A percentile compares a stretch with the other conserved stretches of the same genome.
Evolutionary conservation across 495 filamentous ascomycete genomes (phyloP).

Genomic region (Aspergillus mulundensis): DNA sequence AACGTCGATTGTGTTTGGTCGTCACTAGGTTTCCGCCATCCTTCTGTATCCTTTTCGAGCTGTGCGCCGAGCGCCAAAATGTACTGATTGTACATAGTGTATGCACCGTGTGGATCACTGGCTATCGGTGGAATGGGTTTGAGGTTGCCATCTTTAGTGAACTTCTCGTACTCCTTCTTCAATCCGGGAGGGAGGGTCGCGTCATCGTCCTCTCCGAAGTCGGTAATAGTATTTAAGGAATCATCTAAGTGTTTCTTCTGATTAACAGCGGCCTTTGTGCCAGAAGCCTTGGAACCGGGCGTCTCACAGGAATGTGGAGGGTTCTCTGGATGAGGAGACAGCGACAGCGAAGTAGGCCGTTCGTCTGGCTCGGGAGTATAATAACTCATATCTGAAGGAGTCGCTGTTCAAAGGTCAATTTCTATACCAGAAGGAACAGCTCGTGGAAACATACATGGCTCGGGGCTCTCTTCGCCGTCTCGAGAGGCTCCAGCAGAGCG

Average conservation of each 20-base stretch:
- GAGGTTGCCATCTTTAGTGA: background rate
- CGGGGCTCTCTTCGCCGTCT: slow-evolving; percentile 26
- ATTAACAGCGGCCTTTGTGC: slow-evolving; percentile 7
- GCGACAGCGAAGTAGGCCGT: slow-evolving; percentile 29
- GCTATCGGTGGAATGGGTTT: background rate
- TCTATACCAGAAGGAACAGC: background rate
- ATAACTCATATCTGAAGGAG: slow-evolving; percentile 43
- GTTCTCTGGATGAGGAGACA: slow-evolving; percentile 31
- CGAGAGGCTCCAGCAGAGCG: slow-evolving; percentile 14
- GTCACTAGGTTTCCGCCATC: background rate
- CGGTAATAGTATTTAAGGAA: slow-evolving; percentile 10
- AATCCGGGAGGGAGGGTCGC: too few species aligned
- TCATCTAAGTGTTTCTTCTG: slow-evolving; percentile 8
- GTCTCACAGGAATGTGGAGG: slow-evolving; percentile 30
- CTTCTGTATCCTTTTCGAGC: slow-evolving; percentile 2
- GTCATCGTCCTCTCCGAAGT: slow-evolving; percentile 12
- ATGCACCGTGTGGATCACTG: slow-evolving; percentile 12
- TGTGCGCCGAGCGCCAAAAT: slow-evolving; percentile 10
- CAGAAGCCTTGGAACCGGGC: background rate
- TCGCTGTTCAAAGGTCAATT: slow-evolving; percentile 22
- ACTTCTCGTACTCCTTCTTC: too few species aligned
- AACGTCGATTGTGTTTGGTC: background rate
- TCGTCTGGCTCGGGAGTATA: slow-evolving; percentile 39
- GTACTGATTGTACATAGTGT: slow-evolving; percentile 12
- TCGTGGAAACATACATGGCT: slow-evolving; percentile 28